Evolutionary conservation across 2,329 filamentous ascomycete species (phyloP), one percentile per base, ranked within the genome.

Genomic region (Arthrobotrys musiformis): DNA sequence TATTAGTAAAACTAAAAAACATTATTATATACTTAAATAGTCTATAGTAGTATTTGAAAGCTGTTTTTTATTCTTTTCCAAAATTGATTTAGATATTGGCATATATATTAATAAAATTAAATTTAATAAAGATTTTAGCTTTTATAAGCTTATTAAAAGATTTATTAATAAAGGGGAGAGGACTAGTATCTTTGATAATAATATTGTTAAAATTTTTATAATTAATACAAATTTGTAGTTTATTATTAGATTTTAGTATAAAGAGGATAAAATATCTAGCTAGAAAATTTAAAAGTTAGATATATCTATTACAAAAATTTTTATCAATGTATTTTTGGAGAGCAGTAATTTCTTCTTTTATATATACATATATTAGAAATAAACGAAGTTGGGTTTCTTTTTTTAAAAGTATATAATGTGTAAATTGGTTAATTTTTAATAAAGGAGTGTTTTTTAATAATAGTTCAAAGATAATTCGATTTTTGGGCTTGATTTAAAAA

Each of bases 1-100:
- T 52, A 22, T 26, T 22, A 8, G 26, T 7, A 52, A 52, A 13
- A 52, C 26, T 52, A 9, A 52, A 4, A 22, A 52, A 3, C 6
- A 22, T 52, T n/a, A n/a, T n/a, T n/a, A n/a, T n/a, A n/a, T n/a
- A n/a, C n/a, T n/a, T n/a, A n/a, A n/a, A n/a, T n/a, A n/a, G n/a
- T n/a, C n/a, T n/a, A n/a, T n/a, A n/a, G n/a, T n/a, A n/a, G n/a
- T n/a, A 52, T 52, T 58, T 33, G 8, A 58, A 33, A 30, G 17
- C 30, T 33, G 35, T 58, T 33, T 33, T 33, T 33, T 22, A 30
- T 58, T 35, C 13, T 40, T 22, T 60, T 60, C 9, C 33, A 48
- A 11, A 54, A 54, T 26, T 28, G 30, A 28, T 28, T 63, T 48
- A 50, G 4, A 33, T 40, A 33, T 64, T 68, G 30, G 54, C 33